These are phyloP conservation scores for Paralagenidium karlingii DNA, from an alignment of 352 stramenopile genomes.

Conservation along the genomic window DNA sequence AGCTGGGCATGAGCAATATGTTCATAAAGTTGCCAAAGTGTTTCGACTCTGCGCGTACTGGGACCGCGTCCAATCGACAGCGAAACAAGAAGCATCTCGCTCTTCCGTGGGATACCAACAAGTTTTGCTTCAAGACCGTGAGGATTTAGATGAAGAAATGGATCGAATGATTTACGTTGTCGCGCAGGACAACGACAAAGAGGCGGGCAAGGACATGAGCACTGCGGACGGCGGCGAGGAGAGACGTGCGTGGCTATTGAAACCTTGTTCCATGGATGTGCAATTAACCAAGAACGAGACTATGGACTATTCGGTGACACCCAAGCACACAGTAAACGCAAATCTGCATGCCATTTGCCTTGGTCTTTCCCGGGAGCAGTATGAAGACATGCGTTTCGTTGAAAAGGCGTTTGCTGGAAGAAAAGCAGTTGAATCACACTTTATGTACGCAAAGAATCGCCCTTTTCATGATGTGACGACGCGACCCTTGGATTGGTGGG, in stretches of 20 bases:
- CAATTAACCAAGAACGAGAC: conserved; percentile 76
- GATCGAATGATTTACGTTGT: no score
- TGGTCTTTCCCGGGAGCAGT: conserved; percentile 57
- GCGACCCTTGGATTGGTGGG: conserved; percentile 57
- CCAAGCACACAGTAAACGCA: conserved; percentile 55
- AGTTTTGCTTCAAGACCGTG: no score
- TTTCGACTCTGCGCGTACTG: conserved; percentile 45
- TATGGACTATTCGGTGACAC: conserved; percentile 36
- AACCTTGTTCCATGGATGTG: no score
- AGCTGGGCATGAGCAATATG: conserved; percentile 19
- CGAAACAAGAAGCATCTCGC: no score
- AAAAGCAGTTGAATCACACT: conserved; percentile 47
- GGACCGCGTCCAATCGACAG: no score
- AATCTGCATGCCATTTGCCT: conserved; percentile 30
- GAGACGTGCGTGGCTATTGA: no score
- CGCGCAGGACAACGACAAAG: no score
- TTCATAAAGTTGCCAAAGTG: conserved; percentile 49
- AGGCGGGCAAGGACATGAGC: no score
- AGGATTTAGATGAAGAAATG: no score
- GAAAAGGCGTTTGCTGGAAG: conserved; percentile 47
- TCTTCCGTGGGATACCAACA: no score
- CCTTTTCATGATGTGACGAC: conserved; percentile 29
- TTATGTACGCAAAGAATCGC: conserved; percentile 35
- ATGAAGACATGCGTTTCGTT: conserved; percentile 70
- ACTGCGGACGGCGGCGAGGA: no score